Evolutionary conservation across 2,329 filamentous ascomycete genomes (phyloP), one percentile per base, ranked within the genome.

Genomic region (Colletotrichum shisoi): DNA sequence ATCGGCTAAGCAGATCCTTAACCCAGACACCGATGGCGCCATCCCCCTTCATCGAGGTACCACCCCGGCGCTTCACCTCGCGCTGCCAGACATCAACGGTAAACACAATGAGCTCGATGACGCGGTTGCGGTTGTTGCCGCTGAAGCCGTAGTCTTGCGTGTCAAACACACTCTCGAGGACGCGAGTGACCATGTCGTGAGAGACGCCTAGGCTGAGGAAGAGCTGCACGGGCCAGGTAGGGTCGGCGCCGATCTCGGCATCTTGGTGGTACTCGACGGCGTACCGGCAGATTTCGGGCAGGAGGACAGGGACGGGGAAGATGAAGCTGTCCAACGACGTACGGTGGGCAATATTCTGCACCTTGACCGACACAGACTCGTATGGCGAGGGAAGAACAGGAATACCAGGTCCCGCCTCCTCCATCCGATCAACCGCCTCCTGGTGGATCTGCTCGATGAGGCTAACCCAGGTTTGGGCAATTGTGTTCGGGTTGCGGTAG

Each of bases 401-500:
- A 58, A 76, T 74, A 34, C 74, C 78, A 31, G 72, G 73, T 57
- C 72, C 77, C 19, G 84, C 86, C 66, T 82, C 73, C 34, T 79
- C 78, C 13, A 78, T 72, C 39, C 80, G 78, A 46, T 82, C 79
- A 58, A 80, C 78, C 24, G 84, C 78, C 21, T 87, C 84, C 34
- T 84, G 79, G 74, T 94, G 91, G 6, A 89, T 87, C 70, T 89
- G 85, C 66, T 91, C 85, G 69, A 99, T 88, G 21, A 97, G 83
- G 72, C 90, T 89, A 74, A 89, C 85, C 95, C 95, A 99, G 3
- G 93, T 96, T 46, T 89, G 84, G 62, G 86, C 85, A 73, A 99
- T 95, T 70, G 95, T 91, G 48, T 91, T 89, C 1, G 92, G 85
- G 73, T 94, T 96, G 72, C 94, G 91, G 81, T 96, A 92, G 77